Conservation (phyloP, 2,329 filamentous ascomycete genomes). For the Pseudocercospora crystallina region DNA sequence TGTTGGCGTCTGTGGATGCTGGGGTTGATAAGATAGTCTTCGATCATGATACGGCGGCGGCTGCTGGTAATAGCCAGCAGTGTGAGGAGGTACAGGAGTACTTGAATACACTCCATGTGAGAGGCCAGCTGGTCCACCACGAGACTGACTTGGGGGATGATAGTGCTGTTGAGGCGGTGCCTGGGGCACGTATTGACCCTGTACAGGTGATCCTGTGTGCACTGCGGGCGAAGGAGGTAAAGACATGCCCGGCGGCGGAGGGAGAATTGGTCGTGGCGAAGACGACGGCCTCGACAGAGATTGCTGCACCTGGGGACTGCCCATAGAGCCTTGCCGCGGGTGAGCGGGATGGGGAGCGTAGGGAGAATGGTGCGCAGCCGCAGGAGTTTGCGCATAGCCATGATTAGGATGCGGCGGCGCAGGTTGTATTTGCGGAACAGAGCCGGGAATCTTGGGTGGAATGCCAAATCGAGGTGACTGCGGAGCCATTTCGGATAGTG, state of each 20-base stretch:
- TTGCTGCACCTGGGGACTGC: conserved; percentile 36
- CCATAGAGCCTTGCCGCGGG: conserved; percentile 24
- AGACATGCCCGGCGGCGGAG: conserved; percentile 39
- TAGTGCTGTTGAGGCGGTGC: conserved; percentile 26
- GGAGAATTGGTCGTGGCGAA: conserved; percentile 39
- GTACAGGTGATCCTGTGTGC: conserved; percentile 34
- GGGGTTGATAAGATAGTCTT: conserved; percentile 30
- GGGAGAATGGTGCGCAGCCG: conserved; percentile 38
- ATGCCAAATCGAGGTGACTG: conserved; percentile 33
- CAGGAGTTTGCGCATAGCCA: conserved; percentile 35
- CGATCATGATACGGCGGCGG: conserved; percentile 27
- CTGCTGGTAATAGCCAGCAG: conserved; percentile 34
- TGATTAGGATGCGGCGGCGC: conserved; percentile 29
- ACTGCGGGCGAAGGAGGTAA: conserved; percentile 29
- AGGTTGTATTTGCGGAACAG: conserved; percentile 23
- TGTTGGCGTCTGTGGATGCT: conserved; percentile 30
- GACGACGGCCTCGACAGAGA: conserved; percentile 33
- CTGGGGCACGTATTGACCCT: conserved; percentile 17
- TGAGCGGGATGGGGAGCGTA: conserved; percentile 36
- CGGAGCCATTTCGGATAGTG: conserved; percentile 37
- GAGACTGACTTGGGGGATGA: conserved; percentile 22
- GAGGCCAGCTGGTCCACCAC: conserved; percentile 22
- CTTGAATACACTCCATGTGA: conserved; percentile 23
- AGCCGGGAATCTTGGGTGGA: conserved; percentile 26
- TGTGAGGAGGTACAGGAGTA: conserved; percentile 28